Conservation (phyloP, 345 rosid species). For the Excoecaria cochinchinensis region DNA sequence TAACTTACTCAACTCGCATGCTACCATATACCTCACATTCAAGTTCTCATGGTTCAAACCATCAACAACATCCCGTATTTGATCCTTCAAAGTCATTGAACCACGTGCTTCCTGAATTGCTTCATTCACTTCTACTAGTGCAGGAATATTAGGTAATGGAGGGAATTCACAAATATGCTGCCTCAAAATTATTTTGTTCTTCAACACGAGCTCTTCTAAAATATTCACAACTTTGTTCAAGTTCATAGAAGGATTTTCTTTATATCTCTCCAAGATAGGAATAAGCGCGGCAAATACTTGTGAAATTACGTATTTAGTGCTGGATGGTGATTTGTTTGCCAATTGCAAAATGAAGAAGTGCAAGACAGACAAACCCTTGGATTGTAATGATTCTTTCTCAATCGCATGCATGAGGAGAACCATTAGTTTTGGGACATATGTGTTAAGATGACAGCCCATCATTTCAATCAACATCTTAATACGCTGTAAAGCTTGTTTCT, state of each 20-base stretch:
- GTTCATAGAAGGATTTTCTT: conserved; percentile 47
- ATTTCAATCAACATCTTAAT: conserved; percentile 82
- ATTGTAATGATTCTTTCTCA: conserved; percentile 75
- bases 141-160: conserved; percentile 76
- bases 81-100: conserved; percentile 78
- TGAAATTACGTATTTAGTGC: conserved; percentile 82
- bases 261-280: conserved; percentile 82
- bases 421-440: conserved; percentile 91
- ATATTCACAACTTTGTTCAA: conserved; percentile 73
- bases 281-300: conserved; percentile 93
- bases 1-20: conserved; percentile 87
- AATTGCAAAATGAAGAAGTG: conserved; percentile 76
- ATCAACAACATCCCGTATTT: conserved; percentile 64
- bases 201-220: conserved; percentile 83
- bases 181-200: conserved; percentile 70
- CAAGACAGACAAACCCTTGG: conserved; percentile 83
- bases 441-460: conserved; percentile 88
- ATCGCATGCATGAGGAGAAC: conserved; percentile 96
- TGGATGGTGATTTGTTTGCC: conserved; percentile 73
- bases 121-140: conserved; percentile 69
- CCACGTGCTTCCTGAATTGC: conserved; percentile 97
- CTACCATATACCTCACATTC: conserved; percentile 98
- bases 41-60: conserved; percentile 90
- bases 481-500: conserved; percentile 87
- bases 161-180: conserved; percentile 92